Base-by-base conservation (phyloP, 768 basidiomycete genomes). In the Psilocybe subaeruginosa region DNA sequence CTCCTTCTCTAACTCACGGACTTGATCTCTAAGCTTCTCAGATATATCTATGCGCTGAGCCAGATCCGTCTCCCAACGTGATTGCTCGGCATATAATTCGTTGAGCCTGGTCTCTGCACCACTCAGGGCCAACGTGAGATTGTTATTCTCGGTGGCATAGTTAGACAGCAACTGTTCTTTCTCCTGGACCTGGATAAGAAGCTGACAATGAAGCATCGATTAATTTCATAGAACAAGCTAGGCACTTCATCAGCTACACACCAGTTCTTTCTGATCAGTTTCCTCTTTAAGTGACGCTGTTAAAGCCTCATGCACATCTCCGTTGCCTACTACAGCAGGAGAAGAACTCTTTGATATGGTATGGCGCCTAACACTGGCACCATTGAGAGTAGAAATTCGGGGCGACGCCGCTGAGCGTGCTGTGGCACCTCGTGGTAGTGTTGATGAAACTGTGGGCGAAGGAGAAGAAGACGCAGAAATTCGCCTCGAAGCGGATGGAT, bases 1-100 rank as follows among this genome's bases (percentile, higher is more conserved):
- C 75, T 96, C 94, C 74, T 87, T 93, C 77, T 96, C 95, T 17
- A 95, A 75, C 61, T 95, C 93, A 64, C 90, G 88, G 45, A 93
- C 83, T 74, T 95, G 91, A 16, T 80, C 74, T 60, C 94, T 80
- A 54, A 96, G 80, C 73, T 94, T 95, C 62, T 95, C 93, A 39
- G 87, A 78, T 39, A 95, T 86, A 66, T 95, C 92, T 65, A 93
- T 87, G 50, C 91, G 87, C 37, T 91, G 87, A 27, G 87, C 87
- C 73, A 95, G 77, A 67, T 95, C 92, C 62, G 87, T 81, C 73
- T 96, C 94, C 77, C 86, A 88, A 63, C 93, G 85, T 59, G 83
- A 80, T 72, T 94, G 92, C 65, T 95, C 93, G 11, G 88, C 79
- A 69, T 93, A 93, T 53, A 93, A 80, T 66, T 95, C 92, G 64